Conservation (phyloP, 208 protist species). For the Leishmania gerbilli region DNA sequence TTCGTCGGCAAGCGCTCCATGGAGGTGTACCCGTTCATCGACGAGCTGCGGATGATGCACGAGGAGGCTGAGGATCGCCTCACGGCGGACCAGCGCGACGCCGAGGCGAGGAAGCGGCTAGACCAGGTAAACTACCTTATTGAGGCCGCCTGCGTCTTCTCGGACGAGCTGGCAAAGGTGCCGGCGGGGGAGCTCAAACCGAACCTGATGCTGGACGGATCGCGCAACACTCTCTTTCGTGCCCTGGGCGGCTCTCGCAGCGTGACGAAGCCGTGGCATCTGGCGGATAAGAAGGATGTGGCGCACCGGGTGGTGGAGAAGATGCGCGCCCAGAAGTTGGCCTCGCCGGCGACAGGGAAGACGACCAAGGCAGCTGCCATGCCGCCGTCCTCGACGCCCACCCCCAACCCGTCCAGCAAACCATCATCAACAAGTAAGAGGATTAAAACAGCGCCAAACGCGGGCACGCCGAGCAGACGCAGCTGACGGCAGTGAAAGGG, state of each 20-base stretch:
- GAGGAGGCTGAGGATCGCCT: constrained; percentile 56
- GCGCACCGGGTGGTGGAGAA: constrained; percentile 25
- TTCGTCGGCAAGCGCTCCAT: constrained; percentile 73
- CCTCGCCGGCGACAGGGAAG: background rate
- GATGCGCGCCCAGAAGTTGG: constrained; percentile 9
- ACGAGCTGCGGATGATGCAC: constrained; percentile 67
- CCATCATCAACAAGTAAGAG: background rate
- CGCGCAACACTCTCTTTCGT: constrained; percentile 44
- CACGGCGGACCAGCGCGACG: constrained; percentile 33
- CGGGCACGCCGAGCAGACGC: background rate
- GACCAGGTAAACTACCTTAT: constrained; percentile 46
- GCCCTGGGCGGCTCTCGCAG: constrained; percentile 37
- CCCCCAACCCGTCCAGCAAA: background rate
- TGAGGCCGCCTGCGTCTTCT: constrained; percentile 73
- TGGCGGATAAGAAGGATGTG: constrained; percentile 34
- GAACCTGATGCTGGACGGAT: constrained; percentile 72
- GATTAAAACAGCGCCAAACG: background rate
- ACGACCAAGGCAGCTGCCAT: background rate
- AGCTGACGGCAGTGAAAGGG: background rate
- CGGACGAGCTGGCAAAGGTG: constrained; percentile 62
- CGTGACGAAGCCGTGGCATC: constrained; percentile 27
- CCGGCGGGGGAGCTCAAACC: constrained; percentile 58
- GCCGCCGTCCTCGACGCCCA: background rate
- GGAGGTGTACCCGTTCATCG: constrained; percentile 78
- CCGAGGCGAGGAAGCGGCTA: constrained; percentile 32